These are phyloP conservation scores for Irpex lacteus DNA, from an alignment of 1,284 basidiomycete species.

Conservation along the genomic window DNA sequence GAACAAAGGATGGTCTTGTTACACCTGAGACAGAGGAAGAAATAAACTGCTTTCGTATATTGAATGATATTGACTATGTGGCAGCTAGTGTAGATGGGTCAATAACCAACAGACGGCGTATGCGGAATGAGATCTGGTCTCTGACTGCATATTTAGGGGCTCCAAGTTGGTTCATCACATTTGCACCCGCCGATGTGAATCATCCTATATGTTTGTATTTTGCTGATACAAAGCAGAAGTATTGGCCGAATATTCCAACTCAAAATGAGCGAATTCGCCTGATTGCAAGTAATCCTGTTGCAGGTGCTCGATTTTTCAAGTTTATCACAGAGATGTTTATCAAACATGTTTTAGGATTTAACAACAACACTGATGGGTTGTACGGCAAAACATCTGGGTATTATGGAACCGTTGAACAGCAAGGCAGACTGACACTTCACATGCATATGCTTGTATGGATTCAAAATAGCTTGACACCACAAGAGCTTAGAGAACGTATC, in stretches of 20 bases:
- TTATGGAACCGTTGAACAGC: slow-evolving; percentile 36
- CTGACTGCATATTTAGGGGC: neutral
- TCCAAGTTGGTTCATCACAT: slow-evolving; percentile 1
- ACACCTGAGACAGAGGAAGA: neutral
- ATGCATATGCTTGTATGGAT: slow-evolving; percentile 23
- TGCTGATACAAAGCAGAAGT: neutral
- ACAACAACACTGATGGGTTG: slow-evolving; percentile 18
- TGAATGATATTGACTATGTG: neutral
- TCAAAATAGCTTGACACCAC: slow-evolving; percentile 6
- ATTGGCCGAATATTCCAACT: neutral
- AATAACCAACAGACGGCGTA: neutral
- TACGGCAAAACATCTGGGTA: slow-evolving; percentile 30
- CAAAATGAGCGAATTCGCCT: slow-evolving; percentile 7
- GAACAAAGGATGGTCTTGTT: neutral
- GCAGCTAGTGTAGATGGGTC: neutral
- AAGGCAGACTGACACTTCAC: slow-evolving; percentile 32
- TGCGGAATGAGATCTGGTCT: neutral
- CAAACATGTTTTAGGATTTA: slow-evolving; percentile 26
- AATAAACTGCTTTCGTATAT: neutral
- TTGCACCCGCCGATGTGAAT: slow-evolving; percentile 1
- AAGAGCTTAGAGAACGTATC: slow-evolving; percentile 25
- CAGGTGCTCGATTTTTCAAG: slow-evolving; percentile 12
- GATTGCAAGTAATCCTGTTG: slow-evolving; percentile 32
- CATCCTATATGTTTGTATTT: neutral
- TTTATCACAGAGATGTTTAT: slow-evolving; percentile 24